Conservation (phyloP, 202 grass and related monocot species). For the Digitaria exilis region DNA sequence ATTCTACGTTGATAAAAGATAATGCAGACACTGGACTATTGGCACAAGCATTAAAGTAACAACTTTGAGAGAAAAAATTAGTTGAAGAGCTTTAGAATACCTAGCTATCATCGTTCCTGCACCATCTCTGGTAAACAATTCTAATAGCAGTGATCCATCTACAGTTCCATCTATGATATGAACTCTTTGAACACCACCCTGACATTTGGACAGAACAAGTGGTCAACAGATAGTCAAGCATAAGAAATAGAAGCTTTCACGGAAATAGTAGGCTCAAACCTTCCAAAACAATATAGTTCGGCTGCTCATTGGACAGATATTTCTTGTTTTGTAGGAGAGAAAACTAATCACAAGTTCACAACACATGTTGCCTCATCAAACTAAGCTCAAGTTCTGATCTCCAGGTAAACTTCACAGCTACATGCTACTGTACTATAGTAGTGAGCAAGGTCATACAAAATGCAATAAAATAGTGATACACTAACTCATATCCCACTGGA, state of each 20-base stretch:
- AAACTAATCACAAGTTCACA: background rate
- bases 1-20: constrained; percentile 22
- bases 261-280: constrained; percentile 26
- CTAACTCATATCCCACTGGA: background rate
- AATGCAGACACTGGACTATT: constrained; percentile 16
- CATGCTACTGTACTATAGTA: no score
- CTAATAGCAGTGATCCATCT: constrained; percentile 79
- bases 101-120: constrained; percentile 92
- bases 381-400: background rate
- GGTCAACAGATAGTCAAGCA: constrained; percentile 6
- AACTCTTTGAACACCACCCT: constrained; percentile 95
- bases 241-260: constrained; percentile 2
- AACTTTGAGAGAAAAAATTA: constrained; percentile 2
- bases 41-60: constrained; percentile 1
- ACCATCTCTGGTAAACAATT: constrained; percentile 98
- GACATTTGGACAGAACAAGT: constrained; percentile 44
- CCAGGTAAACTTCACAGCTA: constrained; percentile 6
- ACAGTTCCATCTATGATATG: constrained; percentile 86
- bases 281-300: constrained; percentile 9
- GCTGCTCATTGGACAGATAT: background rate
- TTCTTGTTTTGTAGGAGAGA: constrained; percentile 7
- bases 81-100: constrained; percentile 40
- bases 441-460: constrained; percentile 9
- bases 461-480: constrained; percentile 8
- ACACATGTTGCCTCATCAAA: constrained; percentile 23